A percentile compares a stretch with the other conserved stretches of the same genome.
Conservation (phyloP, 176 grass and related monocot genomes). For the barley (Hordeum vulgare) region DNA sequence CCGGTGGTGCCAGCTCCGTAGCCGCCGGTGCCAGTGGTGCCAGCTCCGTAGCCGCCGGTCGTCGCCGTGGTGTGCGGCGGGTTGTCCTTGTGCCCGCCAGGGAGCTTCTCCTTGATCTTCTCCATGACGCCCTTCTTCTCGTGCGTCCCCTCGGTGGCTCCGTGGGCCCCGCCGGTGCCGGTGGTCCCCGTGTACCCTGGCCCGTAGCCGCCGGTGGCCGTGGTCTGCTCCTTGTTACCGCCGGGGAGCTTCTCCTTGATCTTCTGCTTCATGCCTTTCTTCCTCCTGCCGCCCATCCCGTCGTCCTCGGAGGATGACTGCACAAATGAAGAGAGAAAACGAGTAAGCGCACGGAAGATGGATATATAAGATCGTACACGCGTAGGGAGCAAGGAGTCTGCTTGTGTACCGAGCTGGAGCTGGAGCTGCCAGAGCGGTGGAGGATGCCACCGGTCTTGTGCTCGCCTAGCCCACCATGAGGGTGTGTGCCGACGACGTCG, state of each 20-base stretch:
- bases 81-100: slow-evolving; percentile 7
- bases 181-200: not conserved
- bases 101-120: not conserved
- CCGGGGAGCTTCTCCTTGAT: not conserved
- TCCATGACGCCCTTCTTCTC: not conserved
- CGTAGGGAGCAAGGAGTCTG: not conserved
- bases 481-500: not conserved
- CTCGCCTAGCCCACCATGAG: not conserved
- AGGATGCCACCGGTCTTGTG: slow-evolving; percentile 1
- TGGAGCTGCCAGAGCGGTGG: slow-evolving; percentile 38
- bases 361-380: not conserved
- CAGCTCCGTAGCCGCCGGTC: not conserved
- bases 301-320: not conserved
- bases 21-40: not conserved
- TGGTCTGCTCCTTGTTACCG: not conserved
- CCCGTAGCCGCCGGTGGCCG: not conserved
- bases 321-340: not conserved
- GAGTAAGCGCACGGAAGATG: not conserved
- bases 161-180: not conserved
- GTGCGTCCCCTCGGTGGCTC: not conserved
- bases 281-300: not conserved
- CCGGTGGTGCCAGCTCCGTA: not conserved
- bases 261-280: not conserved
- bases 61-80: not conserved
- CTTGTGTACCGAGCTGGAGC: slow-evolving; percentile 18